Conservation (phyloP, 169 alveolate genomes). For the Besnoitia besnoiti region DNA sequence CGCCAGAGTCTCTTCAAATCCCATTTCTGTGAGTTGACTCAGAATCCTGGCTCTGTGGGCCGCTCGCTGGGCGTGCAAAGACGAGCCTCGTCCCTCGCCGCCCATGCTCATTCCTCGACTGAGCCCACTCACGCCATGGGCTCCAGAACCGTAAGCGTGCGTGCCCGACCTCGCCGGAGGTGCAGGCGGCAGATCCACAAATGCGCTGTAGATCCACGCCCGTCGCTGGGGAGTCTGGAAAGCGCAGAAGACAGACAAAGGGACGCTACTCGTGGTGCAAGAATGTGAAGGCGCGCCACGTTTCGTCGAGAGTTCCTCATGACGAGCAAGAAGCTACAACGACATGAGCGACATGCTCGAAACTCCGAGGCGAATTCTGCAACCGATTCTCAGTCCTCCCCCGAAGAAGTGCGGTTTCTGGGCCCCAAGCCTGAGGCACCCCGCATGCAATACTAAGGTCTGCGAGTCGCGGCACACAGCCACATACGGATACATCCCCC, state of each 20-base stretch:
- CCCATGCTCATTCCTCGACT: not conserved
- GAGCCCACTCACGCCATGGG: not conserved
- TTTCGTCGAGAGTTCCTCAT: too few species aligned
- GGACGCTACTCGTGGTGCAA: too few species aligned
- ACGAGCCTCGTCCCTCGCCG: conserved; percentile 15
- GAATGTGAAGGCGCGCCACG: too few species aligned
- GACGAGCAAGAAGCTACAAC: too few species aligned
- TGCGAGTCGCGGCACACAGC: too few species aligned
- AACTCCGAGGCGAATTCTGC: too few species aligned
- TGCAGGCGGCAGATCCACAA: conserved; percentile 18
- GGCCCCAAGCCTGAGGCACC: too few species aligned
- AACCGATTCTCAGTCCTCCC: too few species aligned
- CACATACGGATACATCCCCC: too few species aligned
- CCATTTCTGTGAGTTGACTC: conserved; percentile 56
- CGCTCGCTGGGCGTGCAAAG: conserved; percentile 35
- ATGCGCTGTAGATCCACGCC: not conserved
- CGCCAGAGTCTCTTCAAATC: conserved; percentile 25
- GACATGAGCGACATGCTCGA: too few species aligned
- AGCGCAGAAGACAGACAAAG: not conserved
- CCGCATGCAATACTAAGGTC: too few species aligned
- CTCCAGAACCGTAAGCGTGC: not conserved
- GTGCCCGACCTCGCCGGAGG: not conserved
- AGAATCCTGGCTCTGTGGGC: not conserved
- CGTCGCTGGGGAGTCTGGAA: conserved; percentile 41
- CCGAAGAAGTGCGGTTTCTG: too few species aligned